These are phyloP conservation scores for Peronosclerospora sorghi DNA, from an alignment of 352 stramenopile genomes.

Conservation along the genomic window DNA sequence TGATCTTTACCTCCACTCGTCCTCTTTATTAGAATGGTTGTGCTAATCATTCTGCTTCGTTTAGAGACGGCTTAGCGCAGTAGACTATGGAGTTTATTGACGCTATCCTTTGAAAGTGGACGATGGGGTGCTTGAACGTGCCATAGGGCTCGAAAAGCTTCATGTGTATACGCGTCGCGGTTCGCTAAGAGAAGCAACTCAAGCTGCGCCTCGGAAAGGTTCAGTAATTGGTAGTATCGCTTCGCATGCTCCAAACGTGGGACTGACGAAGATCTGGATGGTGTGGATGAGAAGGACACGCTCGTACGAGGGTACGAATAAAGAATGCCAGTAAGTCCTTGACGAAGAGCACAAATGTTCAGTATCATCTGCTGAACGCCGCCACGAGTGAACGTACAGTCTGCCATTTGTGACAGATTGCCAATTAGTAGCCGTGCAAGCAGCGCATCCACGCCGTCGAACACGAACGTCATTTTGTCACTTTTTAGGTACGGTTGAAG, in stretches of 20 bases:
- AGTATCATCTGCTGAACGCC: constrained; percentile 72
- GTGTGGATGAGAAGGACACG: constrained; percentile 8
- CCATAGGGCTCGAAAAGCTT: constrained; percentile 67
- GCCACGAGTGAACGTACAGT: constrained; percentile 48
- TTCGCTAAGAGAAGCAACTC: constrained; percentile 75
- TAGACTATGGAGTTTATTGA: constrained; percentile 79
- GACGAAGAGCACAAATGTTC: constrained; percentile 64
- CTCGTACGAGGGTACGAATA: constrained; percentile 64
- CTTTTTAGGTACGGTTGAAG: constrained; percentile 58
- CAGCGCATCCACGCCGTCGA: constrained; percentile 64
- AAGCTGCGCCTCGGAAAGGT: constrained; percentile 60
- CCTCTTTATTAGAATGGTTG: too few relatives aligned
- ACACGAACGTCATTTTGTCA: constrained; percentile 64
- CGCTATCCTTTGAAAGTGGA: constrained; percentile 54
- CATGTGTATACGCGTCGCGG: constrained; percentile 39
- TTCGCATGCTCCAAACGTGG: constrained; percentile 72
- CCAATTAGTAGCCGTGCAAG: constrained; percentile 48
- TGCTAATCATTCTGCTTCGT: too few relatives aligned
- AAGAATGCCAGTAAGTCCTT: constrained; percentile 55
- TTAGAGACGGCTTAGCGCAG: constrained; percentile 27
- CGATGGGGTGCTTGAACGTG: constrained; percentile 63
- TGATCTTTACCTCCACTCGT: too few relatives aligned
- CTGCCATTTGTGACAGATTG: constrained; percentile 55
- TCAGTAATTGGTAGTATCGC: constrained; percentile 64
- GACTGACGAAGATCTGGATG: constrained; percentile 12